These are phyloP conservation scores for Trichosporon sp. DNA, from an alignment of 1,284 basidiomycete species.

Conservation along the genomic window DNA sequence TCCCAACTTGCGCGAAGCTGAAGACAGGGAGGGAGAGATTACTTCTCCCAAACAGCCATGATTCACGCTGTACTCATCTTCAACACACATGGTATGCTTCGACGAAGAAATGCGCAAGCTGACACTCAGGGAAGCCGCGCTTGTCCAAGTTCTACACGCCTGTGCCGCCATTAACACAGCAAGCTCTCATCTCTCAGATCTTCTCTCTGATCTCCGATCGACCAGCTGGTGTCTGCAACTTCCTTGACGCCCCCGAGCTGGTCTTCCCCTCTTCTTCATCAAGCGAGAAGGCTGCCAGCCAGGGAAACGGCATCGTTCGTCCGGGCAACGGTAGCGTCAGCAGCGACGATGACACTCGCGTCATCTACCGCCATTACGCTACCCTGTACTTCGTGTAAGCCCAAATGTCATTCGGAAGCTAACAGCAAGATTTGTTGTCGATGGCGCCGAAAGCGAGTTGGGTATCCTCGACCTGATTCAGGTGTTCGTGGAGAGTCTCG, in stretches of 20 bases:
- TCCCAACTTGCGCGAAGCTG: background rate
- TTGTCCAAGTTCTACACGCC: constrained; percentile 95
- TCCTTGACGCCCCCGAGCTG: constrained; percentile 84
- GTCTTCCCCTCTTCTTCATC: constrained; percentile 40
- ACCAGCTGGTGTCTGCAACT: constrained; percentile 76
- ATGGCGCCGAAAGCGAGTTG: constrained; percentile 88
- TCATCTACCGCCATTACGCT: constrained; percentile 66
- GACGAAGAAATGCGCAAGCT: constrained; percentile 47
- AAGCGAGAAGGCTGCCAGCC: background rate
- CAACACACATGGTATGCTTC: constrained; percentile 54
- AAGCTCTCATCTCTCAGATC: constrained; percentile 67
- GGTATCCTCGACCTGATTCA: constrained; percentile 96
- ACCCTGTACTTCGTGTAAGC: constrained; percentile 83
- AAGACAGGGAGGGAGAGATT: background rate
- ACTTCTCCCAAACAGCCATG: constrained; percentile 52
- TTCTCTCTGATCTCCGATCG: constrained; percentile 74
- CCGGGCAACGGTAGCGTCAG: background rate
- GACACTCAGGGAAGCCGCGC: constrained; percentile 80
- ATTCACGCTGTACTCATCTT: constrained; percentile 80
- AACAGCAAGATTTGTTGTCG: constrained; percentile 69
- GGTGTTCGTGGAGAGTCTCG: constrained; percentile 95
- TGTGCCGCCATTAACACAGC: constrained; percentile 65
- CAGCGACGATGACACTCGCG: constrained; percentile 47
- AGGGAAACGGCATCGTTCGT: constrained; percentile 7
- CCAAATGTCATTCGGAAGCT: background rate